These are phyloP conservation scores for Starmerella stigmatis DNA, from an alignment of 805 yeast species.

Conservation along the genomic window DNA sequence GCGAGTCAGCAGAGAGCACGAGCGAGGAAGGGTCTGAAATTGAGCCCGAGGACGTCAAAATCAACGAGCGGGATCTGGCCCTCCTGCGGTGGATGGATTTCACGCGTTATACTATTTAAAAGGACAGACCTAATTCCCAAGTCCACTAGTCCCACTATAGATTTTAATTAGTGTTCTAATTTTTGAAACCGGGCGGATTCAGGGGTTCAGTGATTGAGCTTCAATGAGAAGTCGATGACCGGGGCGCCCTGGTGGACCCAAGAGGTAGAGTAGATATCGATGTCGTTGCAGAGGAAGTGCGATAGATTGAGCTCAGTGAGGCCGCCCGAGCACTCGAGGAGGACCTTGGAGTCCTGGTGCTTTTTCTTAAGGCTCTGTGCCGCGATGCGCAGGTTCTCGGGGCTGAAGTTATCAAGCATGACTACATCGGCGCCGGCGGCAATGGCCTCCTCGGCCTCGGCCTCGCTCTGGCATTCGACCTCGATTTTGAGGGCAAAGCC, in stretches of 20 bases:
- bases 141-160: too few species aligned
- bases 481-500: constrained; percentile 87
- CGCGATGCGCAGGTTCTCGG: constrained; percentile 51
- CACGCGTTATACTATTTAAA: constrained; percentile 17
- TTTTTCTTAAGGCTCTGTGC: constrained; percentile 51
- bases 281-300: constrained; percentile 58
- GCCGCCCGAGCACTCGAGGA: constrained; percentile 90
- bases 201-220: constrained; percentile 43
- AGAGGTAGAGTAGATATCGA: constrained; percentile 85
- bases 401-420: constrained; percentile 82
- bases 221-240: constrained; percentile 73
- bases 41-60: constrained; percentile 3
- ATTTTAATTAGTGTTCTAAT: too few species aligned
- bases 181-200: background rate
- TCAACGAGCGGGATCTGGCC: constrained; percentile 9
- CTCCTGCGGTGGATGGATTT: constrained; percentile 23
- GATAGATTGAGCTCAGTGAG: constrained; percentile 57
- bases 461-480: constrained; percentile 79
- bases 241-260: constrained; percentile 87
- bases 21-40: background rate
- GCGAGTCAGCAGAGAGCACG: background rate
- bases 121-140: too few species aligned
- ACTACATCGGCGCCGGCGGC: constrained; percentile 91
- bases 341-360: constrained; percentile 42
- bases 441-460: constrained; percentile 86